Evolutionary conservation across 2,329 filamentous ascomycete genomes (phyloP).

Genomic region (Aspergillus piperis): DNA sequence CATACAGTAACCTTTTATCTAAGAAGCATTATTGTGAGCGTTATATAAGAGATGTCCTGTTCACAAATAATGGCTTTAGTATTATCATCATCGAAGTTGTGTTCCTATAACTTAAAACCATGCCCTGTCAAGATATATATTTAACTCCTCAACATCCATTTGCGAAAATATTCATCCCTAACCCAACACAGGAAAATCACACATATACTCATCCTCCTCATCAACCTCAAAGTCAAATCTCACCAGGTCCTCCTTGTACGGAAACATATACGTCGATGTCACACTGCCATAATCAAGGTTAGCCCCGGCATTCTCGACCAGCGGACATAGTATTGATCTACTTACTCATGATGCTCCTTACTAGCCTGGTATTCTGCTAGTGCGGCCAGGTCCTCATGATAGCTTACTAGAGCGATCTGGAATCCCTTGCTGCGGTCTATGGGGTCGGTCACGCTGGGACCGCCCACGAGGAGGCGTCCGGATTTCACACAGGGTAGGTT

Average conservation of each 20-base stretch:
- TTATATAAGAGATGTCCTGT: no score
- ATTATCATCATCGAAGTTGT: no score
- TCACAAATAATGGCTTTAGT: no score
- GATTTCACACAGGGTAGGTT: slow-evolving; percentile 51
- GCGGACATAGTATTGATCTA: neutral
- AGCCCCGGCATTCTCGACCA: neutral
- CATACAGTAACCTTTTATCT: no score
- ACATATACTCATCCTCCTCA: slow-evolving; percentile 36
- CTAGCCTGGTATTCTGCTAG: slow-evolving; percentile 56
- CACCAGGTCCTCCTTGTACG: slow-evolving; percentile 55
- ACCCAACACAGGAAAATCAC: slow-evolving; percentile 10
- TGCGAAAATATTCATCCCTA: neutral
- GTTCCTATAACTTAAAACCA: no score
- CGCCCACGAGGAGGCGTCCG: slow-evolving; percentile 54
- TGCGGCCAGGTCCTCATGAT: slow-evolving; percentile 49
- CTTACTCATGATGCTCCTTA: slow-evolving; percentile 53
- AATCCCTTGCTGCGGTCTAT: slow-evolving; percentile 57
- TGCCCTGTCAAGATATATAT: no score
- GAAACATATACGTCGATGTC: slow-evolving; percentile 54
- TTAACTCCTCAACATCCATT: accelerated
- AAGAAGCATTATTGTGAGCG: no score
- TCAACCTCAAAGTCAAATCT: slow-evolving; percentile 57
- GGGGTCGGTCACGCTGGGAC: slow-evolving; percentile 55
- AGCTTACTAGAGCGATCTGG: slow-evolving; percentile 55
- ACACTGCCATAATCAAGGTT: slow-evolving; percentile 41